Percentiles rank a stretch among this genome's conserved stretches.
Evolutionary conservation across 768 basidiomycete species (phyloP).

Genomic region (Clitopilus passeckerianus): DNA sequence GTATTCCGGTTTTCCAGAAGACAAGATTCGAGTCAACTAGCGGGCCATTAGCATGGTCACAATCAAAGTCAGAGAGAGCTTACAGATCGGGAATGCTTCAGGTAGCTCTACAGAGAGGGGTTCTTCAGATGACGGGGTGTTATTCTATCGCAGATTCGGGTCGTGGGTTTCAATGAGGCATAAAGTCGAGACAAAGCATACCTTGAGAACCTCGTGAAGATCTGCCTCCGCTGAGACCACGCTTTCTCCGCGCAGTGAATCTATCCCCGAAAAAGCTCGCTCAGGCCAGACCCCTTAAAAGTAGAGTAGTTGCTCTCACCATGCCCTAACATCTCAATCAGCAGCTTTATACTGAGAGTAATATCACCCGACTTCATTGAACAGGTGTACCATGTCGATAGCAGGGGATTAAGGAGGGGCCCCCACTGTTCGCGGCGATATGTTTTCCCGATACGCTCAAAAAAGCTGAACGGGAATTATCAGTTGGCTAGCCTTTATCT

Average conservation of each 20-base stretch:
- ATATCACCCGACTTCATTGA: constrained; percentile 75
- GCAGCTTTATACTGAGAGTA: constrained; percentile 67
- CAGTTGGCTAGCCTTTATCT: constrained; percentile 1
- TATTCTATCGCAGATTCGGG: constrained; percentile 43
- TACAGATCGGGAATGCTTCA: constrained; percentile 62
- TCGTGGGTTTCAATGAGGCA: not conserved
- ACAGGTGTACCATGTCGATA: constrained; percentile 79
- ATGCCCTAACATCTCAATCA: constrained; percentile 80
- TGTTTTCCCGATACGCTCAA: constrained; percentile 85
- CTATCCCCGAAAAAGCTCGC: constrained; percentile 13
- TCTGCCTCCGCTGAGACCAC: constrained; percentile 58
- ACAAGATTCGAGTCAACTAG: constrained; percentile 61
- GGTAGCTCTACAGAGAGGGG: constrained; percentile 57
- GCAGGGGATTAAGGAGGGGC: constrained; percentile 65
- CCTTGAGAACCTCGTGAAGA: constrained; percentile 68
- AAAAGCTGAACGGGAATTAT: constrained; percentile 62
- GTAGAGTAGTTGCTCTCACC: constrained; percentile 36
- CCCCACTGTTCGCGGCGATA: constrained; percentile 87
- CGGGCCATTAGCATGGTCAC: constrained; percentile 3
- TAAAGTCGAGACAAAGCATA: constrained; percentile 19
- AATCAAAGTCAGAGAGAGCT: constrained; percentile 16
- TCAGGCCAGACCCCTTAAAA: too few relatives aligned
- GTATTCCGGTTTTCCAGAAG: constrained; percentile 68
- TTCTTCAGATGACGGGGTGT: constrained; percentile 58
- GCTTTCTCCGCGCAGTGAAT: constrained; percentile 38